Evolutionary conservation across 208 protist genomes (phyloP), one percentile per base, ranked within the genome.

Genomic region (Wallacemonas sp.): DNA sequence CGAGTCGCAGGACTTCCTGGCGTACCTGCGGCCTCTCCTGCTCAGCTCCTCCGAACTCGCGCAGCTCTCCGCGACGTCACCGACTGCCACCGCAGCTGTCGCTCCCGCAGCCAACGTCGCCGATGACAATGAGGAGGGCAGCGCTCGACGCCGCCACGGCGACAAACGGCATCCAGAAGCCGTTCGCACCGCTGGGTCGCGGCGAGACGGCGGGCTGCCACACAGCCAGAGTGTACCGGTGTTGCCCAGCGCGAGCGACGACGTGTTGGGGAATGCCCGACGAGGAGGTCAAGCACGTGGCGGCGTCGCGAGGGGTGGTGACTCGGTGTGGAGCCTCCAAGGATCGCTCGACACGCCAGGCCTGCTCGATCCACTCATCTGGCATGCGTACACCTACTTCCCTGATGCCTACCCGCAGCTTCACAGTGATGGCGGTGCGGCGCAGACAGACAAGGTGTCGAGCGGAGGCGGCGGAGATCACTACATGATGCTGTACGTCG

Each of bases 331-430:
- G n/a, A n/a, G n/a, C n/a, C n/a, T n/a, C n/a, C n/a, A n/a, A n/a
- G n/a, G n/a, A n/a, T n/a, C n/a, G n/a, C 33, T 33, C 19, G 3
- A 10, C 8, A 34, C 21, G 1, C 50, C 50, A 5, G 50, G 64
- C 15, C 41, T 79, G 3, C 58, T 79, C 34, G 63, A 75, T 34
- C 73, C 73, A 8, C 45, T 79, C 39, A 34, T 22, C 44, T 77
- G 75, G 70, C 70, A 71, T 41, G 65, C 75, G 26, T 81, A 73
- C 57, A 58, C 75, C 5, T 73, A 77, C 66, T 76, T 73, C 61
- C 67, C 75, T 0, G 75, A 68, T 55, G 67, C 73, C 29, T 79
- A 79, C 59, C 63, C 73, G 2, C 59, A 57, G 32, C 50, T 41
- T 26, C 29, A 39, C 15, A 1, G n/a, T n/a, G n/a, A n/a, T n/a